A percentile compares a stretch with the other conserved stretches of the same genome.
Conservation (phyloP, 2,329 filamentous ascomycete genomes). For the Epichloe typhina region DNA sequence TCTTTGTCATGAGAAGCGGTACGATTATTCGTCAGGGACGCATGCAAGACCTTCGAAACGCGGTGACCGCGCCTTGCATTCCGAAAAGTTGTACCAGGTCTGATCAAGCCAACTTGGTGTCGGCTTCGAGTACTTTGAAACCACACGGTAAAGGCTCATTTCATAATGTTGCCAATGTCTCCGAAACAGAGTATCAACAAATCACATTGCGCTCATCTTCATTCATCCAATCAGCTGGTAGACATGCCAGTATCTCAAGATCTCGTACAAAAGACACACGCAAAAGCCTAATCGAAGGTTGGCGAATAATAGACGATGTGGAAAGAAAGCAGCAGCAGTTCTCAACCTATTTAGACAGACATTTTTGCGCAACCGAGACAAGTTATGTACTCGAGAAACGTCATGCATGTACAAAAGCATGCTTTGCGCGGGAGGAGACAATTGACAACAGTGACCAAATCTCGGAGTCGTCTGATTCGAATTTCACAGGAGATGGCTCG, state of each 20-base stretch:
- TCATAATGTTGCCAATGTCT: too few relatives aligned
- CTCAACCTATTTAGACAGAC: constrained; percentile 3
- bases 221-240: neutral
- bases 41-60: neutral
- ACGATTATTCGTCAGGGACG: constrained; percentile 52
- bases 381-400: neutral
- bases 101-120: neutral
- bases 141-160: too few relatives aligned
- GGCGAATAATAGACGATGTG: neutral
- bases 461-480: neutral
- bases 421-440: neutral
- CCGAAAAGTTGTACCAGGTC: neutral
- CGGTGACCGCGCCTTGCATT: neutral
- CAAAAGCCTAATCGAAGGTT: constrained; percentile 32
- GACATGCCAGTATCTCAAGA: neutral
- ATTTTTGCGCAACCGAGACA: neutral
- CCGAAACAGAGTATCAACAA: neutral
- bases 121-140: neutral
- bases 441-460: neutral
- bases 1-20: constrained; percentile 67
- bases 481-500: neutral
- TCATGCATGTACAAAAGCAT: neutral
- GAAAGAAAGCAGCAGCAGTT: constrained; percentile 2
- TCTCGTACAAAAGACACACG: constrained; percentile 37
- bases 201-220: neutral